phyloP scores from a whole-genome alignment of 2,329 filamentous ascomycete species.

The Daldinia eschscholtzii region DNA sequence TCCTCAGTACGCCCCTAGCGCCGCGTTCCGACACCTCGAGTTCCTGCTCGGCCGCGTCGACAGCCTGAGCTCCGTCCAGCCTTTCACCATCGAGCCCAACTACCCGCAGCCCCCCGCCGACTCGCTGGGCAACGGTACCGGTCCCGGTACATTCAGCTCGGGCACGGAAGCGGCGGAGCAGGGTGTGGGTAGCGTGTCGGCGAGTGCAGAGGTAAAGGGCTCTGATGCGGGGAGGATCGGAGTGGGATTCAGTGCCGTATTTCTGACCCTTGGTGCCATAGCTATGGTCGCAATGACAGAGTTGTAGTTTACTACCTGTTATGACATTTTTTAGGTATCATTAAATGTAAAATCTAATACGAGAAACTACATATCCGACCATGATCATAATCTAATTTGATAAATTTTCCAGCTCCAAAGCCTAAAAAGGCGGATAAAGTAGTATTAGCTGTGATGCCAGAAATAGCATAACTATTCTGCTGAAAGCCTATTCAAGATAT shows the following conservation, averaged over 20 bases:
- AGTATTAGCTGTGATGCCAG: too few species aligned
- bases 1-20: conserved; percentile 76
- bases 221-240: neutral
- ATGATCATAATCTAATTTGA: too few species aligned
- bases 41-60: conserved; percentile 78
- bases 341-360: neutral
- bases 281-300: conserved; percentile 14
- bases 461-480: neutral
- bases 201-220: conserved; percentile 6
- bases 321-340: neutral
- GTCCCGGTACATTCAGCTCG: conserved; percentile 37
- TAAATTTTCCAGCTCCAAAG: too few species aligned
- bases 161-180: neutral
- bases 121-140: conserved; percentile 50
- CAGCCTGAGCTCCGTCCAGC: conserved; percentile 46
- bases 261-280: neutral
- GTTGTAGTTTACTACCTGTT: conserved; percentile 3
- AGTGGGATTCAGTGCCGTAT: neutral
- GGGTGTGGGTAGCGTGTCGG: neutral
- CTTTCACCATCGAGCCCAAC: conserved; percentile 48
- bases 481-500: too few species aligned
- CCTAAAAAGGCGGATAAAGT: too few species aligned
- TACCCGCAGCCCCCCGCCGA: conserved; percentile 47
- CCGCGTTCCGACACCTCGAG: conserved; percentile 79
- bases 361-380: neutral